Base-by-base conservation (phyloP, 2,329 filamentous ascomycete species). In the Diaporthe australafricana region DNA sequence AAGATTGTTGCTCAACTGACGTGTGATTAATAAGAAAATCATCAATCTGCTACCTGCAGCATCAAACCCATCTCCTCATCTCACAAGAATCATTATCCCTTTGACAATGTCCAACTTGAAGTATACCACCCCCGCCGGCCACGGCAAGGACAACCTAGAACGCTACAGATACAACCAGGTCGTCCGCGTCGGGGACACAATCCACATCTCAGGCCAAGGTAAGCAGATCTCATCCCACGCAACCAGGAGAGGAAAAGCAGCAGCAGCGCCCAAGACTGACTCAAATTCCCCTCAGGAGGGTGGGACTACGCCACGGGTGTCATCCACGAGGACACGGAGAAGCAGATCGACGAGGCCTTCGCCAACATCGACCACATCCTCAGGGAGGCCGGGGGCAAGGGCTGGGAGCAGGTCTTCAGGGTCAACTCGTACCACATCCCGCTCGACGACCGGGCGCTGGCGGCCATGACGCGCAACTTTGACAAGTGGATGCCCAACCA, bases 331-430 rank as follows among this genome's bases (percentile, higher is more conserved):
- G 82, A 86, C 14, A 79, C 86, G 50, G 82, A 83, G 57, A 81
- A 79, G 0, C 81, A 88, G 67, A 85, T 88, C 57, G 85, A 86
- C 63, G 82, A 84, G 68, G 87, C 88, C 0, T 91, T 91, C 75
- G 78, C 77, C 4, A 92, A 91, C 70, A 86, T 90, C 12, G 87
- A 92, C 1, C 76, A 82, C 6, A 80, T 78, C 35, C 78, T 91
- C 5, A 84, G 82, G 52, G 75, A 85, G 20, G 88, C 88, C 0
- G 89, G 90, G 1, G 87, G 87, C 0, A 84, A 87, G 71, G 88
- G 87, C 3, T 89, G 86, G 86, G 77, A 77, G n/a, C 87, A 90
- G 71, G 89, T 91, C 0, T 88, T 79, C 77, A 80, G 81, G 0
- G 80, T 88, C 27, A 83, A 81, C 22, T 84, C 83, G 1, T 88